Base-by-base conservation (phyloP, 176 grass and related monocot species). In the Chrysopogon serrulatus region DNA sequence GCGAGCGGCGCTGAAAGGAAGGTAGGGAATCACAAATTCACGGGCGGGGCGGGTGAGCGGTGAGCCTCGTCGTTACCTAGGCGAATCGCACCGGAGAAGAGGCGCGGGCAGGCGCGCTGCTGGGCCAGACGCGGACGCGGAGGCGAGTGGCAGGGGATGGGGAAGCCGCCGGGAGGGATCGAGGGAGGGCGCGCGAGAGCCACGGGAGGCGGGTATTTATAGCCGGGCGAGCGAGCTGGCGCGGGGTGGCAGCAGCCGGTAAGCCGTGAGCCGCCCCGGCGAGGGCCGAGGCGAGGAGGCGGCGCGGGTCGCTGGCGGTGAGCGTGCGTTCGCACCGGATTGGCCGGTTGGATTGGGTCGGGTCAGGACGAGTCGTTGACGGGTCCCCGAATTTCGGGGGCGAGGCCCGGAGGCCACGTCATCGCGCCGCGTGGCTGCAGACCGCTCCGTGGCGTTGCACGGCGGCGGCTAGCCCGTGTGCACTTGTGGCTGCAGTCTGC, bases 1-100 rank as follows among this genome's bases (percentile, higher is more conserved):
- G 35, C 36, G n/a, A n/a, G 88, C 90, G 87, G 88, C 91, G 65
- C 47, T 94, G 48, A 90, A 92, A 84, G 54, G 51, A 23, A 23
- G 19, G 19, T 10, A 8, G 51, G 54, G 24, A 57, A 57, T 57
- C 21, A 56, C 3, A 8, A 8, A 54, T 54, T 56, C 53, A 56
- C 53, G 21, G 53, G 51, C 14, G 45, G 45, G 45, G 45, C 8
- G 53, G n/a, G 8, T 56, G 21, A n/a, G 53, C 53, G 53, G 53
- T 10, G 53, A 56, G 54, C 23, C 23, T 57, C 54, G 54, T 24
- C 54, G 8, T 57, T 57, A 57, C 54, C 54, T 57, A 57, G 54
- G 23, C 3, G 23, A 1, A 57, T 57, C 54, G 2, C 19, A 54
- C 0, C 51, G 51, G 51, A 54, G 51, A 54, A 54, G 19, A 7